phyloP scores from a whole-genome alignment of 352 stramenopile species.

The Pythium sukuiense region DNA sequence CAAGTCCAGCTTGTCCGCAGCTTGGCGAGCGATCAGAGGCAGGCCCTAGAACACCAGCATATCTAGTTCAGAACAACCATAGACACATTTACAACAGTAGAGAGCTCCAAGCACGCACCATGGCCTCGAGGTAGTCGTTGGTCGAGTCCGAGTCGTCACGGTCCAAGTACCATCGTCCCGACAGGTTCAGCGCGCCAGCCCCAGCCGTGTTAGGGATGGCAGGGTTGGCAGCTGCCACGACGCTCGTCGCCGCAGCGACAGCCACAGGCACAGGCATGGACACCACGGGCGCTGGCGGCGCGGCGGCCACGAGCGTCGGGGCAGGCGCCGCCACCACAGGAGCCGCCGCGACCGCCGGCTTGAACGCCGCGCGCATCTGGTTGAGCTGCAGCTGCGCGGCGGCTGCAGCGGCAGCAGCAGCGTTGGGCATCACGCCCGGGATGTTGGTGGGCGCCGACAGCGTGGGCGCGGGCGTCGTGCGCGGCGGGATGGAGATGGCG shows the following conservation, averaged over 20 bases:
- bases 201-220: constrained; percentile 70
- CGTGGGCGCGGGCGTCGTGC: constrained; percentile 28
- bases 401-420: constrained; percentile 32
- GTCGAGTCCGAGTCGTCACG: constrained; percentile 88
- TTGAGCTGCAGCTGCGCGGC: constrained; percentile 55
- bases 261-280: constrained; percentile 21
- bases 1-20: constrained; percentile 85
- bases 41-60: constrained; percentile 43
- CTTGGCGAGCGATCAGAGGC: constrained; percentile 83
- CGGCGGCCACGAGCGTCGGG: constrained; percentile 25
- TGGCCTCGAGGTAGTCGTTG: constrained; percentile 88
- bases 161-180: constrained; percentile 83
- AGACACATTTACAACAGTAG: background rate
- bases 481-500: constrained; percentile 68
- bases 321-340: constrained; percentile 28
- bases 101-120: constrained; percentile 33
- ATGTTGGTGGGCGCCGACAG: constrained; percentile 19
- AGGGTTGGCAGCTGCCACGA: constrained; percentile 36
- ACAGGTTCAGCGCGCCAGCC: constrained; percentile 76
- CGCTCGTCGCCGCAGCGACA: constrained; percentile 19
- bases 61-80: background rate
- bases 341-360: constrained; percentile 45
- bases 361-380: constrained; percentile 73
- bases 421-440: constrained; percentile 29
- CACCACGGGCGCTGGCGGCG: constrained; percentile 16